Percentiles rank a stretch among this genome's conserved stretches.
Evolutionary conservation across 2,329 filamentous ascomycete species (phyloP).

Genomic region (Fusarium tupiense): DNA sequence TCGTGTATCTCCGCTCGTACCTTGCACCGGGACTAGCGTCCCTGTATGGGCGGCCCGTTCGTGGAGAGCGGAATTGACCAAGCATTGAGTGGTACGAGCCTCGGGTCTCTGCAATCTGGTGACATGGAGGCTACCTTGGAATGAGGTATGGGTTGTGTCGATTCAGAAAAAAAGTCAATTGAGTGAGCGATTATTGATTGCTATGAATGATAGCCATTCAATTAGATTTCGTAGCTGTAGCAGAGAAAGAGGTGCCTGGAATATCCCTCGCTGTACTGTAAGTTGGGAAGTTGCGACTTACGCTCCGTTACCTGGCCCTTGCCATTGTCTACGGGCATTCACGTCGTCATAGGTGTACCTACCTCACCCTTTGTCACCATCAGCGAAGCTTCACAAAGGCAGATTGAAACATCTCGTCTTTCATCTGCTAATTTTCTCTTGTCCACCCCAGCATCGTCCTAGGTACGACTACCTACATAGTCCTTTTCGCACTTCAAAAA

Average conservation of each 20-base stretch:
- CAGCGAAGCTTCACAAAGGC: constrained; percentile 17
- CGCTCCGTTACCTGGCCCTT: neutral
- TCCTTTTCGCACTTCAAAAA: neutral
- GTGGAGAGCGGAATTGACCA: constrained; percentile 26
- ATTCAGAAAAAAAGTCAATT: neutral
- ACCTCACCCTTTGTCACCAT: neutral
- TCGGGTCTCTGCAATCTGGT: constrained; percentile 18
- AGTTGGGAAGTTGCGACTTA: constrained; percentile 8
- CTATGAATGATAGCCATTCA: neutral
- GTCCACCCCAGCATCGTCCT: neutral
- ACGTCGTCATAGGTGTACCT: neutral
- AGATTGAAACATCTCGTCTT: neutral
- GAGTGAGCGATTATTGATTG: constrained; percentile 35
- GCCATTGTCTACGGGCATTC: neutral
- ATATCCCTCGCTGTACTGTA: constrained; percentile 20
- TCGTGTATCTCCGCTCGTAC: constrained; percentile 29
- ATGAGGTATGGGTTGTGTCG: constrained; percentile 15
- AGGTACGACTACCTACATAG: neutral
- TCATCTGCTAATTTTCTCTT: neutral
- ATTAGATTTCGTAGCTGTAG: neutral
- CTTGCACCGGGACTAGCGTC: constrained; percentile 18
- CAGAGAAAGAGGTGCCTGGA: constrained; percentile 9
- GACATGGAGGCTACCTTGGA: constrained; percentile 27
- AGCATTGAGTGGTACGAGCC: constrained; percentile 15
- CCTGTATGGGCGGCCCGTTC: constrained; percentile 34